Evolutionary conservation across 306 rosid species (phyloP).

Genomic region (Cicer pinnatifidum): DNA sequence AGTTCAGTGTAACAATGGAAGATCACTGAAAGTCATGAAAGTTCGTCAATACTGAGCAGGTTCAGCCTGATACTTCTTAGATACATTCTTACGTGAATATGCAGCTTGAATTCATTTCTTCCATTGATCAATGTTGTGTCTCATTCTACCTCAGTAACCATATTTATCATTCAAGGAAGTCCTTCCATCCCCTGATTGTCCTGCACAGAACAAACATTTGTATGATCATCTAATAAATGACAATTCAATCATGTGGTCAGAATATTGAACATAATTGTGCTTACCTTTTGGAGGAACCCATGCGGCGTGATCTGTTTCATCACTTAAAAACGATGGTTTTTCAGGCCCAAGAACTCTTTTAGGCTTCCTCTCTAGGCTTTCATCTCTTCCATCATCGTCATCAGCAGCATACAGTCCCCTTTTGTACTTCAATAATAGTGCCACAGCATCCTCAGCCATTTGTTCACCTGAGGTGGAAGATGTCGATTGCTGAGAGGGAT

Average conservation of each 20-base stretch:
- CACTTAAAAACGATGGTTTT: conserved; percentile 77
- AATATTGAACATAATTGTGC: conserved; percentile 35
- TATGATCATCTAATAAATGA: conserved; percentile 23
- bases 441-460: conserved; percentile 91
- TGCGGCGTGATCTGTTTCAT: conserved; percentile 57
- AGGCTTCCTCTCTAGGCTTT: conserved; percentile 56
- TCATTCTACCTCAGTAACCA: conserved; percentile 66
- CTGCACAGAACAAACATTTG: conserved; percentile 56
- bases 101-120: conserved; percentile 27
- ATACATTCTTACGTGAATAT: conserved; percentile 7
- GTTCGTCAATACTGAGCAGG: conserved; percentile 28
- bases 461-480: conserved; percentile 62
- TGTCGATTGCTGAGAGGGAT: conserved; percentile 50
- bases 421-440: conserved; percentile 77
- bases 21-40: conserved; percentile 28
- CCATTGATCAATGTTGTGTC: conserved; percentile 7
- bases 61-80: not conserved
- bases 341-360: conserved; percentile 85
- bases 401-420: conserved; percentile 64
- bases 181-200: conserved; percentile 96
- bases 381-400: conserved; percentile 51
- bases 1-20: conserved; percentile 1
- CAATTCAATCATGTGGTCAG: conserved; percentile 4
- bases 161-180: conserved; percentile 77
- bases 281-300: conserved; percentile 97